Percentiles rank a stretch among this genome's conserved stretches.
Conservation (phyloP, 2,329 filamentous ascomycete species). For the Sclerotinia trifoliorum region DNA sequence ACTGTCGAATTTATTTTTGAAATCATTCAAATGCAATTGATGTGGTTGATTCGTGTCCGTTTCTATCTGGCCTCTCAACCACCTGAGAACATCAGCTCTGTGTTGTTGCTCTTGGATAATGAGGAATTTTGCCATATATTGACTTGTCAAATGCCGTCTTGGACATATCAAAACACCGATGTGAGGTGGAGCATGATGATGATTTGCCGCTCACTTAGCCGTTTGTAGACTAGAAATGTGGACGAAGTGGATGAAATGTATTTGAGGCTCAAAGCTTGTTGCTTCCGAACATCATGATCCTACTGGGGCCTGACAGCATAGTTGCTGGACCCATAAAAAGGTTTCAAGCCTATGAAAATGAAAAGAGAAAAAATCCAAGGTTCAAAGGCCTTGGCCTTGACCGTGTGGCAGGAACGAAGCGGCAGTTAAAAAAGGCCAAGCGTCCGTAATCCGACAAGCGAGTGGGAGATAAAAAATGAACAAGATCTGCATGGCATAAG, state of each 20-base stretch:
- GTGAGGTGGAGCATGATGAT: background rate
- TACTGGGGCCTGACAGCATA: background rate
- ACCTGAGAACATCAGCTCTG: too few species aligned
- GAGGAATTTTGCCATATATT: background rate
- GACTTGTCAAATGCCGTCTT: slow-evolving; percentile 6
- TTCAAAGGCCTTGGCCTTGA: background rate
- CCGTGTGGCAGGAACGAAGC: slow-evolving; percentile 4
- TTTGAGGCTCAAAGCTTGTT: slow-evolving; percentile 13
- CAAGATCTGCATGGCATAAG: background rate
- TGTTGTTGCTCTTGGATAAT: background rate
- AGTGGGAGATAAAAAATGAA: background rate
- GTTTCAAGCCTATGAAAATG: background rate
- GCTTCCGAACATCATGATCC: background rate
- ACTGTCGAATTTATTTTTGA: background rate
- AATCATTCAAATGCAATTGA: background rate
- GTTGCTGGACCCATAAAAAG: background rate
- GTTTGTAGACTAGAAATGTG: background rate
- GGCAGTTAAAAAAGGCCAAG: slow-evolving; percentile 9
- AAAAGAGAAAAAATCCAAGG: background rate
- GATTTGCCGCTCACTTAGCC: background rate
- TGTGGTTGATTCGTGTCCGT: background rate
- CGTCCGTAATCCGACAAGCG: slow-evolving; percentile 1
- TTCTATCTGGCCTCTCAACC: background rate
- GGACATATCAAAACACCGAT: background rate
- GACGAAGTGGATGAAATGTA: background rate